These are phyloP conservation scores for Sporothrix mexicana DNA, from an alignment of 2,329 filamentous ascomycete genomes.

Conservation along the genomic window DNA sequence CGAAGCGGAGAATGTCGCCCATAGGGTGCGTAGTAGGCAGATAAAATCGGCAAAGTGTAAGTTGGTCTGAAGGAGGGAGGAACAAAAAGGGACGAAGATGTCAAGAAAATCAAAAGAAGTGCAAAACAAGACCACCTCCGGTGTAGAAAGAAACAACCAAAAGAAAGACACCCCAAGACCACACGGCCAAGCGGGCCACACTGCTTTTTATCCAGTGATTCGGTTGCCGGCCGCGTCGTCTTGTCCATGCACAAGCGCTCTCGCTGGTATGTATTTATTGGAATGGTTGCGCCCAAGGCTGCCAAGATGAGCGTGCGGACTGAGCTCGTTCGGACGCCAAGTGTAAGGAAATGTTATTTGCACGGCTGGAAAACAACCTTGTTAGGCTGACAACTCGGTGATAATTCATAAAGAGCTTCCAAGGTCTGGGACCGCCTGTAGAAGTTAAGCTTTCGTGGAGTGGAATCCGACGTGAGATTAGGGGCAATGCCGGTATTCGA, in stretches of 20 bases:
- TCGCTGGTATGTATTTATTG: too few species aligned
- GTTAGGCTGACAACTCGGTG: too few species aligned
- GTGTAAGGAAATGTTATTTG: neutral
- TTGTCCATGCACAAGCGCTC: too few species aligned
- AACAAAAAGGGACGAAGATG: neutral
- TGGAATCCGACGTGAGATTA: neutral
- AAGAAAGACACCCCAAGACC: neutral
- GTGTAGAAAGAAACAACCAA: neutral
- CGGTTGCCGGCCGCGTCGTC: neutral
- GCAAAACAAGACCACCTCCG: neutral
- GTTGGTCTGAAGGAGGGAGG: neutral
- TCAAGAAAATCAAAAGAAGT: neutral
- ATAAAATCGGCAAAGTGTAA: neutral
- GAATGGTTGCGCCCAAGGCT: neutral
- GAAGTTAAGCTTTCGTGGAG: neutral
- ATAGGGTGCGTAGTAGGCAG: slow-evolving; percentile 13
- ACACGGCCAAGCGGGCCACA: neutral
- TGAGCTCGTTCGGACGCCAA: slow-evolving; percentile 12
- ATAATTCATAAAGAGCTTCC: too few species aligned
- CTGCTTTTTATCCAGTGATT: neutral
- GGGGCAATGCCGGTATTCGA: neutral
- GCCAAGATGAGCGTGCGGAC: neutral
- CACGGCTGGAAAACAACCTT: neutral
- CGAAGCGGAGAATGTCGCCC: slow-evolving; percentile 32
- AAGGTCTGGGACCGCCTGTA: neutral